Evolutionary conservation across 768 basidiomycete genomes (phyloP).

Genomic region (Phlebiopsis flavidoalba): DNA sequence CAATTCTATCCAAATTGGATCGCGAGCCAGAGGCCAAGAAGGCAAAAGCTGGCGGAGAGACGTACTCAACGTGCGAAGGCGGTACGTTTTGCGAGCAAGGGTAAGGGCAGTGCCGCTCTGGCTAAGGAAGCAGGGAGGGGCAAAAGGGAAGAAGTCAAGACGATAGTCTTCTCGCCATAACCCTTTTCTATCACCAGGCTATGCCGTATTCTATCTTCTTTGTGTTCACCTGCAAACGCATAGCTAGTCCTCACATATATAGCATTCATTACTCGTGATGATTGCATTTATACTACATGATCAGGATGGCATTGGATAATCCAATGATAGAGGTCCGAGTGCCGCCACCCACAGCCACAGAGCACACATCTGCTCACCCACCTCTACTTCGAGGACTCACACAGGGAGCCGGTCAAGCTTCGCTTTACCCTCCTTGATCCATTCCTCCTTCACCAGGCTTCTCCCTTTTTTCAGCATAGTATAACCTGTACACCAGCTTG

Average conservation of each 20-base stretch:
- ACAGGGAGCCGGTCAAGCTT: conserved; percentile 36
- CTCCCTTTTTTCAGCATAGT: conserved; percentile 67
- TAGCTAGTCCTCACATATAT: neutral
- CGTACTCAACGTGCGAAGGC: conserved; percentile 84
- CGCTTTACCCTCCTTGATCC: conserved; percentile 78
- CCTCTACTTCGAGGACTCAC: conserved; percentile 17
- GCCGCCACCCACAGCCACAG: neutral
- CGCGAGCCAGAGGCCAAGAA: conserved; percentile 58
- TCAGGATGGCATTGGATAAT: neutral
- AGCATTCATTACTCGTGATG: neutral
- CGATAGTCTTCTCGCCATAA: neutral
- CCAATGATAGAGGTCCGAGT: neutral
- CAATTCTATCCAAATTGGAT: conserved; percentile 74
- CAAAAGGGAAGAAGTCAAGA: conserved; percentile 23
- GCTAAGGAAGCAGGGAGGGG: conserved; percentile 33
- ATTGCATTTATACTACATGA: neutral
- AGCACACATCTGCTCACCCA: neutral
- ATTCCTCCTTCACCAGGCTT: conserved; percentile 81
- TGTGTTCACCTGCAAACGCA: neutral
- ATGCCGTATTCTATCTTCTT: neutral
- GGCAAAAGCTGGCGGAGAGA: conserved; percentile 42
- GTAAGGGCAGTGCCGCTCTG: conserved; percentile 57
- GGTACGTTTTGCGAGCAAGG: conserved; percentile 68
- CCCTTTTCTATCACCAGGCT: neutral
- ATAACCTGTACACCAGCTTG: conserved; percentile 80